These are phyloP conservation scores for Silybum marianum DNA, from an alignment of 129 eudicot genomes.

Conservation along the genomic window DNA sequence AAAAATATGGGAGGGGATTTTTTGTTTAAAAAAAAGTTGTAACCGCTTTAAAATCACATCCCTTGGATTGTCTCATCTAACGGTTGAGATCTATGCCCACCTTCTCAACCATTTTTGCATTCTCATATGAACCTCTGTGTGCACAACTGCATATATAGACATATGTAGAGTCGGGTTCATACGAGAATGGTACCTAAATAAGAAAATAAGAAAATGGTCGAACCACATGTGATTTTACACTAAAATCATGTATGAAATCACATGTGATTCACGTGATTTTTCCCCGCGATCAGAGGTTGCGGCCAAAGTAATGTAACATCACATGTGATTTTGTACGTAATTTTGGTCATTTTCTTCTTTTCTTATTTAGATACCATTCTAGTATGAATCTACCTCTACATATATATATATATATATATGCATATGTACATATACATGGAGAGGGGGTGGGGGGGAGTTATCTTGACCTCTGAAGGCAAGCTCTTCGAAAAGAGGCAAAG, in stretches of 20 bases:
- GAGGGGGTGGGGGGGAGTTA: neutral
- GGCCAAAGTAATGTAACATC: too few species aligned
- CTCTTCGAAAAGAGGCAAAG: constrained; percentile 92
- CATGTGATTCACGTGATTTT: too few species aligned
- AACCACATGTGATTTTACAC: too few species aligned
- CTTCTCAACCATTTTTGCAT: neutral
- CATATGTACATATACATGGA: too few species aligned
- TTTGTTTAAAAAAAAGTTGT: neutral
- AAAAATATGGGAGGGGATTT: too few species aligned
- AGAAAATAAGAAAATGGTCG: too few species aligned
- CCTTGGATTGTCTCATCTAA: neutral
- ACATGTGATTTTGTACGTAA: too few species aligned
- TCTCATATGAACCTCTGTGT: neutral
- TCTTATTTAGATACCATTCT: too few species aligned
- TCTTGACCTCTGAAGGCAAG: constrained; percentile 91
- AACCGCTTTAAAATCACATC: neutral
- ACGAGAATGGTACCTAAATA: too few species aligned
- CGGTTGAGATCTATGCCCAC: neutral
- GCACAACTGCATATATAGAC: neutral
- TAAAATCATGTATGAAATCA: too few species aligned
- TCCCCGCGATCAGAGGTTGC: too few species aligned
- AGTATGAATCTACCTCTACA: neutral
- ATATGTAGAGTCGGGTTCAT: neutral
- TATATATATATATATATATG: neutral
- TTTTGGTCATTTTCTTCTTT: too few species aligned